phyloP scores from a whole-genome alignment of 179 eudicot species.

The Drosera spatulata region DNA sequence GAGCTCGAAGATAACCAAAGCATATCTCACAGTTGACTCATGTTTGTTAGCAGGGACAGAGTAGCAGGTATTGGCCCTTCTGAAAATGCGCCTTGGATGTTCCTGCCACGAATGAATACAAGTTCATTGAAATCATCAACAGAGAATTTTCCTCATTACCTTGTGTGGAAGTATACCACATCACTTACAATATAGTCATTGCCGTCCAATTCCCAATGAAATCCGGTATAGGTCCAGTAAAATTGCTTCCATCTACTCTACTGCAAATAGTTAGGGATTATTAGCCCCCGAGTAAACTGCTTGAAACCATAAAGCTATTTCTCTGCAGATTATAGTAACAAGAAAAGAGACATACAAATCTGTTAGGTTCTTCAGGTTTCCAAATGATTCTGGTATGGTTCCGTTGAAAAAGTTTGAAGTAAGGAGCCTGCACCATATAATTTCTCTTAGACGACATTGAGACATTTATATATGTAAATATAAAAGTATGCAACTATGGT shows the following conservation, averaged over 20 bases:
- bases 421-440: conserved; percentile 32
- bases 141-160: neutral
- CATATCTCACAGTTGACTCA: conserved; percentile 13
- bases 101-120: conserved; percentile 24
- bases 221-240: conserved; percentile 68
- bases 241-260: conserved; percentile 48
- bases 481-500: neutral
- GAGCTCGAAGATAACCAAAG: too few species aligned
- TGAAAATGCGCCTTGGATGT: conserved; percentile 68
- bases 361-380: conserved; percentile 37
- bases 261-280: conserved; percentile 22
- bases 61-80: conserved; percentile 71
- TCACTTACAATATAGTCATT: conserved; percentile 3
- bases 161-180: too few species aligned
- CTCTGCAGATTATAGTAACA: neutral
- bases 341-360: conserved; percentile 41
- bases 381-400: conserved; percentile 39
- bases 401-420: conserved; percentile 62
- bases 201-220: conserved; percentile 61
- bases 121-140: neutral
- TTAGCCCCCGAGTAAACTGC: neutral
- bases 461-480: neutral
- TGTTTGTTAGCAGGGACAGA: conserved; percentile 29
- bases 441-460: neutral
- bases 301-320: too few species aligned